Evolutionary conservation across 176 grass and related monocot species (phyloP).

Genomic region (Aegilops tauschii): DNA sequence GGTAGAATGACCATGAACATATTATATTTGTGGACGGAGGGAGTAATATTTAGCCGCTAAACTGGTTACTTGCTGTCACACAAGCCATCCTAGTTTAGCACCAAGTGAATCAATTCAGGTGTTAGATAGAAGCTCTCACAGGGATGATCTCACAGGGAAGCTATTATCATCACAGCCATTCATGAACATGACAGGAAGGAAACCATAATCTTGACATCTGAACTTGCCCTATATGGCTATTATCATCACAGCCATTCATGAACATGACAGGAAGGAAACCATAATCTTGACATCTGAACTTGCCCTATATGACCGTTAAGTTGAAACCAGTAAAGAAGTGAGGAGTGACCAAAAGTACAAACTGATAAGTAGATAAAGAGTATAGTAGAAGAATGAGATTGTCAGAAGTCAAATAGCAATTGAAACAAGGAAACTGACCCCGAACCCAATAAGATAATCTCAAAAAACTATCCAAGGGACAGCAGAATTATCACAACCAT

Average conservation of each 20-base stretch:
- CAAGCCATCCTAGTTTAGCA: too few relatives aligned
- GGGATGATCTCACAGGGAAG: too few relatives aligned
- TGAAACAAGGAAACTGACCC: not conserved
- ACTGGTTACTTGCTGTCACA: not conserved
- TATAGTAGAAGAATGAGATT: too few relatives aligned
- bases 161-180: not conserved
- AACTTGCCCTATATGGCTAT: too few relatives aligned
- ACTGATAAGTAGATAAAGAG: too few relatives aligned
- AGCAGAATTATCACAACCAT: not conserved
- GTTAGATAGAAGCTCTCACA: too few relatives aligned
- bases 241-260: not conserved
- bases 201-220: not conserved
- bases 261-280: not conserved
- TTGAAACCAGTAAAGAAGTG: too few relatives aligned
- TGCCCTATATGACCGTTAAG: too few relatives aligned
- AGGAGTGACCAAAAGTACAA: too few relatives aligned
- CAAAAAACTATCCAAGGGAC: not conserved
- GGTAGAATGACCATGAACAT: too few relatives aligned
- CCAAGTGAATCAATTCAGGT: too few relatives aligned
- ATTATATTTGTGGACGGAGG: too few relatives aligned
- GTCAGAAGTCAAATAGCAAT: not conserved
- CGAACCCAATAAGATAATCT: not conserved
- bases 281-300: not conserved
- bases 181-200: not conserved
- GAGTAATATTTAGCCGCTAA: not conserved